Base-by-base conservation (phyloP, 2,329 filamentous ascomycete species). In the Ophiocordyceps camponoti-saundersi region DNA sequence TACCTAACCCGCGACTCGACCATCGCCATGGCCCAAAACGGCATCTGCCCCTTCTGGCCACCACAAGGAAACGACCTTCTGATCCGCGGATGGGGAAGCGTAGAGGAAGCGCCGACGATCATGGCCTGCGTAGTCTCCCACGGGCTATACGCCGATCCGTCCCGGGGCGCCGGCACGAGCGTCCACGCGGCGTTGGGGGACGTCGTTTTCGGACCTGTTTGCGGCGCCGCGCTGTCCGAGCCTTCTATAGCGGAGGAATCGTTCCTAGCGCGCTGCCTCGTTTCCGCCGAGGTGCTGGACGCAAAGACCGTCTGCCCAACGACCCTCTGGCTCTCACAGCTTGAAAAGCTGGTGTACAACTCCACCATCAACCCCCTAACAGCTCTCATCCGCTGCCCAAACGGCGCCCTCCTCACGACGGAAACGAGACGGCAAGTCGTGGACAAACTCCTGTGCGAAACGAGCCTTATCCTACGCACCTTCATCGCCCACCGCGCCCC, bases 271-370 rank as follows among this genome's bases (percentile, higher is more conserved):
- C 55, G 62, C 5, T 58, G 65, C 48, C 58, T 79, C 21, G 50
- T 65, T 3, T 48, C 55, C 2, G 67, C 72, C 0, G 64, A 70
- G 2, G 55, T 63, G 18, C 62, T 80, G 2, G 58, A 61, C 13
- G 69, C 65, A 0, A 62, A 55, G 10, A 49, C 54, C 21, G 65
- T 73, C 5, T 51, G 63, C 2, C 57, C 61, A 12, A 51, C 62
- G 2, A 67, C 75, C 43, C 59, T 79, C 16, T 73, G 71, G 68
- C 52, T 70, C 11, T 56, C 72, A n/a, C 89, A 95, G 64, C 73
- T 95, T 3, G 85, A 94, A 57, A 95, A 95, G 61, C 69, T 95
- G 1, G 82, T 84, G 1, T 70, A 89, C 46, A 95, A 94, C 58
- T 72, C 77, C 34, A 68, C 89, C 30, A 77, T 95, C 55, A 93